phyloP scores from a whole-genome alignment of 192 early-diverging fungal genomes.

The Backusella sp. region DNA sequence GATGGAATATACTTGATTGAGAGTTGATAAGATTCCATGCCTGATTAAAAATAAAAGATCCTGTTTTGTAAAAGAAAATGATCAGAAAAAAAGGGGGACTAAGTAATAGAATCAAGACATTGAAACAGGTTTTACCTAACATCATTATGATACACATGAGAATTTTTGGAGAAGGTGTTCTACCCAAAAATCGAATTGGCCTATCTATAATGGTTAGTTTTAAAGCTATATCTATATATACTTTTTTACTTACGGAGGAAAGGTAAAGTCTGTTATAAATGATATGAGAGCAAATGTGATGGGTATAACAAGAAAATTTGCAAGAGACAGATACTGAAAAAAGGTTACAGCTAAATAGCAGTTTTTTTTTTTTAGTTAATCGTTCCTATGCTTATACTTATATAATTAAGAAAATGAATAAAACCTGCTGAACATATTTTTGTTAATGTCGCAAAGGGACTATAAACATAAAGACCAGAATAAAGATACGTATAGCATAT shows the following conservation, averaged over 20 bases:
- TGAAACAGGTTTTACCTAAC: slow-evolving; percentile 23
- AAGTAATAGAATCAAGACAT: neutral
- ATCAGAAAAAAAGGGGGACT: neutral
- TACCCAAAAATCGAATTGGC: slow-evolving; percentile 32
- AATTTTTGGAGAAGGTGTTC: slow-evolving; percentile 31
- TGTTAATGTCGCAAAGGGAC: slow-evolving; percentile 5
- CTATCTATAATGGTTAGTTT: slow-evolving; percentile 9
- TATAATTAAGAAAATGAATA: neutral
- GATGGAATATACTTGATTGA: slow-evolving; percentile 29
- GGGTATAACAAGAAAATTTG: slow-evolving; percentile 29
- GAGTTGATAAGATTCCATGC: slow-evolving; percentile 37
- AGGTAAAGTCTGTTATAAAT: slow-evolving; percentile 15
- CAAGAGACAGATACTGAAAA: slow-evolving; percentile 28
- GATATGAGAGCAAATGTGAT: slow-evolving; percentile 22
- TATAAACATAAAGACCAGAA: slow-evolving; percentile 33
- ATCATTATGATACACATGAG: slow-evolving; percentile 35
- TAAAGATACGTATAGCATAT: slow-evolving; percentile 33
- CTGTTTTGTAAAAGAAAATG: neutral
- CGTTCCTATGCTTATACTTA: neutral
- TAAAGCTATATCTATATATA: no score
- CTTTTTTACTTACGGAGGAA: slow-evolving; percentile 30
- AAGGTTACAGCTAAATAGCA: neutral
- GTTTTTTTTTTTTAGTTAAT: neutral
- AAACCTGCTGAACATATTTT: slow-evolving; percentile 24
- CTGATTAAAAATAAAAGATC: slow-evolving; percentile 36